phyloP scores from a whole-genome alignment of 2,329 filamentous ascomycete genomes.

The Phialemoniopsis sp. region DNA sequence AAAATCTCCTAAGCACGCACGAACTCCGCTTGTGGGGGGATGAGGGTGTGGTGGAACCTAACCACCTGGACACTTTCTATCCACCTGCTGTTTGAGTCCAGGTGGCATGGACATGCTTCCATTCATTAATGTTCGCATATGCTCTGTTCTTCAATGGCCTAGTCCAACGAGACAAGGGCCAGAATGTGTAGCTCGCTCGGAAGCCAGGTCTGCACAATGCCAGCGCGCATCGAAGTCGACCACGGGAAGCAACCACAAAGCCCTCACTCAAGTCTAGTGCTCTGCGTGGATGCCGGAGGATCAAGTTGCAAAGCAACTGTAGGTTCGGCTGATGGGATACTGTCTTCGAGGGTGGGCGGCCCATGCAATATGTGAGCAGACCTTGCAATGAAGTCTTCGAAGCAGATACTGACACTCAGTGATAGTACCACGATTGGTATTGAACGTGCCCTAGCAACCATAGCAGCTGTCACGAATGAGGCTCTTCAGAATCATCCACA shows the following conservation, averaged over 20 bases:
- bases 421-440: constrained; percentile 19
- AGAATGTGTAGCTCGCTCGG: constrained; percentile 12
- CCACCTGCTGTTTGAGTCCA: too few relatives aligned
- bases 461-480: constrained; percentile 17
- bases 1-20: too few relatives aligned
- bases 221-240: not conserved
- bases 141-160: too few relatives aligned
- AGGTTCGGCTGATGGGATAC: constrained; percentile 15
- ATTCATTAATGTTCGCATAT: too few relatives aligned
- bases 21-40: too few relatives aligned
- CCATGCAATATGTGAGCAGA: constrained; percentile 31
- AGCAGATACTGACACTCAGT: not conserved
- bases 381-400: constrained; percentile 11
- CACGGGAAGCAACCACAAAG: not conserved
- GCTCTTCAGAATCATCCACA: constrained; percentile 13
- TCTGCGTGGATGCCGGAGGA: constrained; percentile 37
- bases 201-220: constrained; percentile 10
- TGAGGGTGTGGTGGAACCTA: too few relatives aligned
- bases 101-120: too few relatives aligned
- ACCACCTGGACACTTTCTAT: too few relatives aligned
- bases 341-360: constrained; percentile 23
- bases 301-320: constrained; percentile 34
- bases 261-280: constrained; percentile 10
- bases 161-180: too few relatives aligned
- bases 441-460: constrained; percentile 16